These are phyloP conservation scores for Diplodia scrobiculata DNA, from an alignment of 2,329 filamentous ascomycete species.

Conservation along the genomic window DNA sequence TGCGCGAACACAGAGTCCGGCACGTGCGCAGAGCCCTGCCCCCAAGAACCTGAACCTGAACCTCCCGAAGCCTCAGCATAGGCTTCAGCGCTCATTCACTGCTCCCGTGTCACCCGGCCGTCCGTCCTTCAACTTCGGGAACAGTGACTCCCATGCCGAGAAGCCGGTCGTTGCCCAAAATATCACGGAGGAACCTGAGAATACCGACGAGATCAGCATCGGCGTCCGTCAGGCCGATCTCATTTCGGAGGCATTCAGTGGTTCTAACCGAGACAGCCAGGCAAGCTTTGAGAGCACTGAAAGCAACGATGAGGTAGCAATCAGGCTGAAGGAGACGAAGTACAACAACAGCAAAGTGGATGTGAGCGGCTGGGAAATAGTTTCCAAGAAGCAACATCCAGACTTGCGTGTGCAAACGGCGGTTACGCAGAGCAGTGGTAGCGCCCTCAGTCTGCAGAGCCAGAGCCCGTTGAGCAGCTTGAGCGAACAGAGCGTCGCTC, in stretches of 20 bases:
- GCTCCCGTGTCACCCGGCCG: slow-evolving; percentile 1
- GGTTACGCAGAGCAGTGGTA: slow-evolving; percentile 4
- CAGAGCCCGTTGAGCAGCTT: slow-evolving; percentile 26
- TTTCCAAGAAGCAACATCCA: slow-evolving; percentile 17
- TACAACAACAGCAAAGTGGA: background rate
- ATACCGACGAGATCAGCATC: background rate
- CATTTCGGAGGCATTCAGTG: slow-evolving; percentile 3
- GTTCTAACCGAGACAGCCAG: slow-evolving; percentile 10
- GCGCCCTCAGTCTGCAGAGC: slow-evolving; percentile 11
- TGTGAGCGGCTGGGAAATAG: slow-evolving; percentile 3
- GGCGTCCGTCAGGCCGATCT: background rate
- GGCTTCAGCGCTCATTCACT: slow-evolving; percentile 19
- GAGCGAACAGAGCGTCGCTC: slow-evolving; percentile 21
- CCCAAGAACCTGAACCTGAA: slow-evolving; percentile 7
- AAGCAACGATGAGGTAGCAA: slow-evolving; percentile 2
- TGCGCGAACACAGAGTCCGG: slow-evolving; percentile 3
- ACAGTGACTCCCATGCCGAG: background rate
- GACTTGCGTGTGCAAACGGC: slow-evolving; percentile 1
- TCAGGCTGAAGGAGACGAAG: background rate
- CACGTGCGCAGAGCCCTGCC: background rate
- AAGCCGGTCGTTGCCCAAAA: slow-evolving; percentile 5
- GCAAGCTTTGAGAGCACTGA: slow-evolving; percentile 13
- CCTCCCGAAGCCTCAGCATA: slow-evolving; percentile 8
- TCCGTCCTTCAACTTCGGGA: background rate
- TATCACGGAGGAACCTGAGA: slow-evolving; percentile 17